Percentiles rank a stretch among this genome's conserved stretches.
Evolutionary conservation across 768 basidiomycete species (phyloP).

Genomic region (Mycena amicta): DNA sequence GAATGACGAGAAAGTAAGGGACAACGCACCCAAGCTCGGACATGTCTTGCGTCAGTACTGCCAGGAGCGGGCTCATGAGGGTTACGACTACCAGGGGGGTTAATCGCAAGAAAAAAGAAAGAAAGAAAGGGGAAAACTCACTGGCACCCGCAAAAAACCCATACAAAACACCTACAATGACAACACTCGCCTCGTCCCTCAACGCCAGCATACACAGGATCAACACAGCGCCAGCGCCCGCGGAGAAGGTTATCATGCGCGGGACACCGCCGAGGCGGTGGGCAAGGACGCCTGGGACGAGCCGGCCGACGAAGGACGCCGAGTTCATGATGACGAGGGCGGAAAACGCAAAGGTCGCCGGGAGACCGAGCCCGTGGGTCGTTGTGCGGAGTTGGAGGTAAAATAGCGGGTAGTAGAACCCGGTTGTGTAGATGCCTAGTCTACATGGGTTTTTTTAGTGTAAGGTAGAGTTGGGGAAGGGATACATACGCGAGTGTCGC

Average conservation of each 20-base stretch:
- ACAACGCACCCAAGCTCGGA: conserved; percentile 39
- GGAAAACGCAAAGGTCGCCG: conserved; percentile 40
- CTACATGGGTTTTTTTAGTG: conserved; percentile 3
- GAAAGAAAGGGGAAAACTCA: too few species aligned
- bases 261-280: conserved; percentile 30
- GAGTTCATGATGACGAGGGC: conserved; percentile 45
- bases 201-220: conserved; percentile 39
- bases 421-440: conserved; percentile 22
- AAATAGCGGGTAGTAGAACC: conserved; percentile 36
- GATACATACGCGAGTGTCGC: conserved; percentile 21
- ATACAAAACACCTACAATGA: conserved; percentile 31
- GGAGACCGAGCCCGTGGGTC: conserved; percentile 29
- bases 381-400: conserved; percentile 40
- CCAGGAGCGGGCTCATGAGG: conserved; percentile 33
- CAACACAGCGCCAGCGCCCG: conserved; percentile 25
- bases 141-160: conserved; percentile 39
- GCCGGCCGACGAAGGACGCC: conserved; percentile 39
- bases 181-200: conserved; percentile 22
- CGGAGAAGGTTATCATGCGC: conserved; percentile 28
- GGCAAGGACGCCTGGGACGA: conserved; percentile 38
- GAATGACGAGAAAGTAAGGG: neutral
- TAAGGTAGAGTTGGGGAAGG: neutral
- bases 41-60: conserved; percentile 32
- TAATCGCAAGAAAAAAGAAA: conserved; percentile 1
- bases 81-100: conserved; percentile 29